Conservation (phyloP, 2,329 filamentous ascomycete genomes). For the Thielaviopsis punctulata region DNA sequence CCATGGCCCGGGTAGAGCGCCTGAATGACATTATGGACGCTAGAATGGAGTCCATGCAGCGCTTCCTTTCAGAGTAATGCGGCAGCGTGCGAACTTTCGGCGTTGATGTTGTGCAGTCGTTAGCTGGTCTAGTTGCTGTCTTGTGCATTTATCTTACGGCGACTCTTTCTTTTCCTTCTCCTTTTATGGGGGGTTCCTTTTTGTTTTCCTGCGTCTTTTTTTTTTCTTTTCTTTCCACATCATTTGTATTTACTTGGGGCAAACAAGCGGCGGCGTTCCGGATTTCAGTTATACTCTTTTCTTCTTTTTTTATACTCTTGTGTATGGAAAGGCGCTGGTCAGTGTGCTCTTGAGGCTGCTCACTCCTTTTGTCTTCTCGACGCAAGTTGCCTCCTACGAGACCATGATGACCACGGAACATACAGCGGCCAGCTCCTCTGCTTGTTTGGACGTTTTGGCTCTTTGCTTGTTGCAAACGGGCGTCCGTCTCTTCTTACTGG, state of each 20-base stretch:
- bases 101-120: not conserved
- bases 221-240: constrained; percentile 2
- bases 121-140: constrained; percentile 11
- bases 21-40: constrained; percentile 21
- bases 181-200: not conserved
- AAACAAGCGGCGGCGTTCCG: constrained; percentile 11
- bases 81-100: not conserved
- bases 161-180: constrained; percentile 2
- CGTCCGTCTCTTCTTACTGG: not conserved
- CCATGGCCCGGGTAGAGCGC: constrained; percentile 33
- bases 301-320: constrained; percentile 1
- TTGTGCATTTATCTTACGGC: constrained; percentile 4
- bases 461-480: no score
- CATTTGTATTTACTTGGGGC: constrained; percentile 7
- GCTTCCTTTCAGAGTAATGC: constrained; percentile 1
- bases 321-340: not conserved
- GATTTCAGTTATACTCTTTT: constrained; percentile 4
- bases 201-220: not conserved
- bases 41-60: constrained; percentile 10
- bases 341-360: no score
- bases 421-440: no score
- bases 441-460: no score
- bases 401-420: not conserved
- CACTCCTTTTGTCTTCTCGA: not conserved
- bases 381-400: not conserved